Evolutionary conservation across 139 green algal genomes (phyloP).

Genomic region (Marvania coccoides): DNA sequence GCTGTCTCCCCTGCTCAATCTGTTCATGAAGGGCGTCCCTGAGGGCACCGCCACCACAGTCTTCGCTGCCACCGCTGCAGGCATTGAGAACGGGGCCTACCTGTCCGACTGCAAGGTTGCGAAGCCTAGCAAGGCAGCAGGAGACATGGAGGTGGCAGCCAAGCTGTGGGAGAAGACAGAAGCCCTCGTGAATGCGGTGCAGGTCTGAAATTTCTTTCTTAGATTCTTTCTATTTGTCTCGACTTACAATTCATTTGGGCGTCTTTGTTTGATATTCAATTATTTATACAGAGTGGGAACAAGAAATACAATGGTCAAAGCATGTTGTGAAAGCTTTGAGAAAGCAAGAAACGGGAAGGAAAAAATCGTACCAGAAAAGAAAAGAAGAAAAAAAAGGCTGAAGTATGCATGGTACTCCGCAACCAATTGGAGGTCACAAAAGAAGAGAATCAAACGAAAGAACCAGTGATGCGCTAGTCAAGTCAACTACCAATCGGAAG

Average conservation of each 20-base stretch:
- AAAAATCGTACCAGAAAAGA: no score
- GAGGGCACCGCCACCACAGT: slow-evolving; percentile 69
- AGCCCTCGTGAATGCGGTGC: slow-evolving; percentile 31
- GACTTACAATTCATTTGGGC: not conserved
- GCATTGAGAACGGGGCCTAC: slow-evolving; percentile 62
- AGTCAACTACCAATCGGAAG: no score
- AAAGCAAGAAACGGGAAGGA: no score
- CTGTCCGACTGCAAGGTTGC: slow-evolving; percentile 40
- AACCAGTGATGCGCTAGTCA: no score
- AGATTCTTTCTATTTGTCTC: not conserved
- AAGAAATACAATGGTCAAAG: no score
- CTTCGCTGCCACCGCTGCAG: slow-evolving; percentile 41
- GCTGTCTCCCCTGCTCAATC: not conserved
- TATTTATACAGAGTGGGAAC: no score
- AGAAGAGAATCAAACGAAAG: no score
- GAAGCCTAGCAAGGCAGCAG: not conserved
- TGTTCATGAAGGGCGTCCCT: not conserved
- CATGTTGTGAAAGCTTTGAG: no score
- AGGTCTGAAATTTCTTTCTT: not conserved
- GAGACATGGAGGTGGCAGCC: slow-evolving; percentile 19
- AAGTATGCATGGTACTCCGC: no score
- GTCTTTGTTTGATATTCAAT: no score
- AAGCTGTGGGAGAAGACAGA: slow-evolving; percentile 51
- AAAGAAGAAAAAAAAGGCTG: no score
- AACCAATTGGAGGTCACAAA: no score